Conservation (phyloP, 2,329 filamentous ascomycete species). For the Trichoderma koningiopsis region DNA sequence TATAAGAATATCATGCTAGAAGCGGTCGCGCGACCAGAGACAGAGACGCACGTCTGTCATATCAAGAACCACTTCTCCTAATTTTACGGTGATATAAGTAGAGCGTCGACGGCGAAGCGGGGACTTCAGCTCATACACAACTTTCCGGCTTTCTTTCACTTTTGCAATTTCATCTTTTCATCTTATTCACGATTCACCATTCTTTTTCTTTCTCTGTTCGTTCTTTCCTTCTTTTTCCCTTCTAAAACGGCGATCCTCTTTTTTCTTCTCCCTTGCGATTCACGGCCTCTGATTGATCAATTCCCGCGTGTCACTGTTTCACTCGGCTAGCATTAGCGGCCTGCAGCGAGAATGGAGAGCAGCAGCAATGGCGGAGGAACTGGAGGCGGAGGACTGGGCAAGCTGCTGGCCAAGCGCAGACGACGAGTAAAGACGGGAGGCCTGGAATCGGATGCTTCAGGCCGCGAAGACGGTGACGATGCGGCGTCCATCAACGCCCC, state of each 20-base stretch:
- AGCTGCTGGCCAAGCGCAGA: conserved; percentile 55
- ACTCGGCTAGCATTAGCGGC: background rate
- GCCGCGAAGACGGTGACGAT: conserved; percentile 38
- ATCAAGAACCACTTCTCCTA: background rate
- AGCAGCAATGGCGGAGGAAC: conserved; percentile 35
- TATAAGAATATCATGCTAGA: conserved; percentile 13
- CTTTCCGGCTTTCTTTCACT: too few relatives aligned
- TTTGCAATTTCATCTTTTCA: background rate
- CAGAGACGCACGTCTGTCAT: background rate
- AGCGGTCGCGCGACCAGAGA: conserved; percentile 11
- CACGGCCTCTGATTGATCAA: background rate
- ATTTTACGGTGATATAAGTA: background rate
- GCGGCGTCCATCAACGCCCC: conserved; percentile 35
- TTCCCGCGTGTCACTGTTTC: background rate
- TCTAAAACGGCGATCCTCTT: background rate
- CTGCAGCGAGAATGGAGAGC: conserved; percentile 27
- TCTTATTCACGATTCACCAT: background rate
- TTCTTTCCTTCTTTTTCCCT: background rate
- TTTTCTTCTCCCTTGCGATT: background rate
- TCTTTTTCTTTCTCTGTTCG: background rate
- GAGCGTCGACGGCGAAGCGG: background rate
- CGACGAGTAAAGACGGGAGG: conserved; percentile 50
- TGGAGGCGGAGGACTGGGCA: conserved; percentile 41
- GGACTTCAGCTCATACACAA: background rate
- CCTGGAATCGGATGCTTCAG: conserved; percentile 38